Base-by-base conservation (phyloP, 1,139 yeast genomes). In the Yamadazyma pseudoaaseri region DNA sequence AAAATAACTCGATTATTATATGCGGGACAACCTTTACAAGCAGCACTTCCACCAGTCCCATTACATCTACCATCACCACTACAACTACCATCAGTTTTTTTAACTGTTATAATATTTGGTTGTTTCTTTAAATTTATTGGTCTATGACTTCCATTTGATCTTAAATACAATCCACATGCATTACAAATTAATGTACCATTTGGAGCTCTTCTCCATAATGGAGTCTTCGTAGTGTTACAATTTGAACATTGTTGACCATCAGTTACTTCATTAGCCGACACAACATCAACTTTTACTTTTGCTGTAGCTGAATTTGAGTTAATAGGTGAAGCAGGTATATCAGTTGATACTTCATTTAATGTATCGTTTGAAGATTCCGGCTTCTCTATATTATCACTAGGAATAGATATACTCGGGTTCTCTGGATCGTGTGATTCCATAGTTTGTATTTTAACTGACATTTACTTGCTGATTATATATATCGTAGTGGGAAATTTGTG, bases 21-120 rank as follows among this genome's bases (percentile, higher is more conserved):
- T 3, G 92, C 89, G 2, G 95, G 94, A 52, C 95, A 86, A 4
- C 90, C 89, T 43, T 79, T 71, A 54, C 95, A 86, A 2, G 87
- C 87, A 3, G 73, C 73, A 2, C 89, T 63, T 2, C 95, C 95
- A 4, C 95, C 95, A 1, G 92, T 85, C 2, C 95, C 95, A 49
- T 85, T 85, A 56, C 95, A 86, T 42, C 80, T 70, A 5, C 95
- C 95, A 48, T 83, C 86, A 8, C 95, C 95, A 38, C 81, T 78
- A 51, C 95, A 86, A 4, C 85, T 73, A 0, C 95, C 95, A 23
- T 60, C 62, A 18, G 63, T 63, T 16, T 48, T 52, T 22, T 62
- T 58, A 8, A 79, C 59, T 2, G 71, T 54, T 1, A 79, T 73
- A 13, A 79, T 69, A 43, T 73, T 73, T 4, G 87, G 86, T 1